These are phyloP conservation scores for Kalmanozyma brasiliensis DNA, from an alignment of 1,284 basidiomycete species.

Conservation along the genomic window DNA sequence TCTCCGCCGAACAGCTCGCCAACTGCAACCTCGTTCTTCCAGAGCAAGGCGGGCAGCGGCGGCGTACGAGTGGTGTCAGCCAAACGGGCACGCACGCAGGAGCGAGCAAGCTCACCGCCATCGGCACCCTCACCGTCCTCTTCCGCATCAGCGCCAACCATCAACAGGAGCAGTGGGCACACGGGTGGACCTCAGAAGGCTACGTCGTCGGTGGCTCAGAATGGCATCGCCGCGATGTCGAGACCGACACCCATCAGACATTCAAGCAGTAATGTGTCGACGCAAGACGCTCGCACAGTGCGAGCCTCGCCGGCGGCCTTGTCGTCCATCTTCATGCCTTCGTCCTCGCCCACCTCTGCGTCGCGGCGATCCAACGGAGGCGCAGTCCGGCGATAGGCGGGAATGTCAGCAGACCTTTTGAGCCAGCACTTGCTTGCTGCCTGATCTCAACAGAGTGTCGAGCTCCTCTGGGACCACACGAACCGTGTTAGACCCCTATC, in stretches of 20 bases:
- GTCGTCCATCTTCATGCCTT: constrained; percentile 38
- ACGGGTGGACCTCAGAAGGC: too few species aligned
- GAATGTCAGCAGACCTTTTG: too few species aligned
- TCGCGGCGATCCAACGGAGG: too few species aligned
- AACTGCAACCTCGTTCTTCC: constrained; percentile 2
- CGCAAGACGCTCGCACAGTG: constrained; percentile 1
- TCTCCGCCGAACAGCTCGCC: constrained; percentile 11
- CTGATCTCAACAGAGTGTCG: too few species aligned
- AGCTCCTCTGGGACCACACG: too few species aligned
- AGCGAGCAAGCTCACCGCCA: background rate
- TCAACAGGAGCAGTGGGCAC: too few species aligned
- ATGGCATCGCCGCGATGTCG: background rate
- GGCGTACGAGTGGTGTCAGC: constrained; percentile 23
- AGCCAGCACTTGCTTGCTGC: too few species aligned
- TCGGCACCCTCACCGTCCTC: background rate
- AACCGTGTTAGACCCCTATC: too few species aligned
- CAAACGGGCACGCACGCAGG: constrained; percentile 14
- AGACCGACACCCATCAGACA: constrained; percentile 2
- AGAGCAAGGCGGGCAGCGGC: background rate
- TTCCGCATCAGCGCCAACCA: background rate
- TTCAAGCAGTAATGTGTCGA: background rate
- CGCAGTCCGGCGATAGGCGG: too few species aligned
- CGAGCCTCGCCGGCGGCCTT: constrained; percentile 32
- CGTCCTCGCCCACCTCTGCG: background rate
- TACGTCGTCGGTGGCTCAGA: too few species aligned